Percentiles rank a stretch among this genome's conserved stretches.
Evolutionary conservation across 2,329 filamentous ascomycete genomes (phyloP).

Genomic region (Pseudocercospora macadamiae): DNA sequence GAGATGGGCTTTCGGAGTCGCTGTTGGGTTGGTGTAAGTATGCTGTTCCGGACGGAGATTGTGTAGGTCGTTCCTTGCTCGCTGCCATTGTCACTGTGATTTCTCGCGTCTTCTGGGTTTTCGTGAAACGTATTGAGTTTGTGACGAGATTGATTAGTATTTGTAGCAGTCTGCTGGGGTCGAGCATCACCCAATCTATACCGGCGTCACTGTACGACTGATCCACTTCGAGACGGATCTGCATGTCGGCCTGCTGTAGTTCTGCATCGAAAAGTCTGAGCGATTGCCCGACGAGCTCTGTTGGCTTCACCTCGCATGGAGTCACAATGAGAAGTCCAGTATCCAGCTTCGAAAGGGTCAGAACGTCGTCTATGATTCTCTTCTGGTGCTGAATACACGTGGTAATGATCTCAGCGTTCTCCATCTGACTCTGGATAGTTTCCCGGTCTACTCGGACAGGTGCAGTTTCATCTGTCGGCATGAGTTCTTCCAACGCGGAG

Average conservation of each 20-base stretch:
- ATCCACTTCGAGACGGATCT: conserved; percentile 21
- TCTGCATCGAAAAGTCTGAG: conserved; percentile 46
- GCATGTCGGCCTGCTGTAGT: conserved; percentile 38
- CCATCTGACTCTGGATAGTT: conserved; percentile 1
- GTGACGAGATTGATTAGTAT: conserved; percentile 27
- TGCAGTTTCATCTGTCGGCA: conserved; percentile 45
- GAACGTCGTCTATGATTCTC: conserved; percentile 52
- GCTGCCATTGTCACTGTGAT: conserved; percentile 20
- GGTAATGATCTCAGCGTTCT: conserved; percentile 35
- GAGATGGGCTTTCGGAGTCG: neutral
- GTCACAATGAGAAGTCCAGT: conserved; percentile 36
- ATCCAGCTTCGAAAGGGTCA: conserved; percentile 47
- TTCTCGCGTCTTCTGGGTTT: neutral
- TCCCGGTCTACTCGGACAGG: conserved; percentile 23
- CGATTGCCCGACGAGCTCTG: conserved; percentile 39
- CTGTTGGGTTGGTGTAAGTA: conserved; percentile 14
- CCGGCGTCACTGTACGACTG: conserved; percentile 8
- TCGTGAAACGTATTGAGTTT: conserved; percentile 18
- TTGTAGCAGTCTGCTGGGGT: conserved; percentile 27
- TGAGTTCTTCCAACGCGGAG: conserved; percentile 34
- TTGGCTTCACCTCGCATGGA: conserved; percentile 42
- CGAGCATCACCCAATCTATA: conserved; percentile 25
- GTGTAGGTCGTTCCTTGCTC: neutral
- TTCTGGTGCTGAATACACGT: conserved; percentile 36
- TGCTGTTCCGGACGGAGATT: conserved; percentile 14